phyloP scores from a whole-genome alignment of 352 stramenopile genomes.

The Globisporangium paroecandrum region DNA sequence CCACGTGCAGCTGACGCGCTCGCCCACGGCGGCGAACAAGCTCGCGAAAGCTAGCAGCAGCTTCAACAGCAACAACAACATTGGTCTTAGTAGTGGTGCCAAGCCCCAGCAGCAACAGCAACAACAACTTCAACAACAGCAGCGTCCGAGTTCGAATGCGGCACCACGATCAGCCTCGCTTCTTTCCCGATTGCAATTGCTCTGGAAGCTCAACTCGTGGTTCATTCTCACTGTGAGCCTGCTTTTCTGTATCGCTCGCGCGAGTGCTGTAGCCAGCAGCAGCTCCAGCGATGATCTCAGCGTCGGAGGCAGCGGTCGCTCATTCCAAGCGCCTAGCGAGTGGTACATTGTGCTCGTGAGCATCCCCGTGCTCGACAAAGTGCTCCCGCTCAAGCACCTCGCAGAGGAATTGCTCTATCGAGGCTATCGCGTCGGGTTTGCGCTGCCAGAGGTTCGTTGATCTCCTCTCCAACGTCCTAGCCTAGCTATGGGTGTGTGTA shows the following conservation, averaged over 20 bases:
- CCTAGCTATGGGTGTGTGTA: neutral
- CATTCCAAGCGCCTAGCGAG: constrained; percentile 21
- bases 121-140: neutral
- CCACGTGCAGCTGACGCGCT: constrained; percentile 23
- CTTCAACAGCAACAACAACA: neutral
- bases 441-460: constrained; percentile 56
- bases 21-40: neutral
- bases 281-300: neutral
- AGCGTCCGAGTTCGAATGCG: neutral
- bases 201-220: constrained; percentile 36
- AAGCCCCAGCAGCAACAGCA: neutral
- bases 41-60: neutral
- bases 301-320: neutral
- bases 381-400: constrained; percentile 77
- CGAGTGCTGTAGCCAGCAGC: constrained; percentile 2
- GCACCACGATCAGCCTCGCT: constrained; percentile 6
- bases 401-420: constrained; percentile 68
- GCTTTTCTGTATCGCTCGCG: constrained; percentile 18
- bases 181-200: constrained; percentile 18
- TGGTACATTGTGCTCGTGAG: constrained; percentile 82
- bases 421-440: constrained; percentile 75
- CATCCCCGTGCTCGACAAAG: constrained; percentile 80
- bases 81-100: neutral
- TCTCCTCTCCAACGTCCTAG: neutral
- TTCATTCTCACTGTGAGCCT: constrained; percentile 28